Conservation (phyloP, 108 stramenopile species). For the Skeletonema grethae region DNA sequence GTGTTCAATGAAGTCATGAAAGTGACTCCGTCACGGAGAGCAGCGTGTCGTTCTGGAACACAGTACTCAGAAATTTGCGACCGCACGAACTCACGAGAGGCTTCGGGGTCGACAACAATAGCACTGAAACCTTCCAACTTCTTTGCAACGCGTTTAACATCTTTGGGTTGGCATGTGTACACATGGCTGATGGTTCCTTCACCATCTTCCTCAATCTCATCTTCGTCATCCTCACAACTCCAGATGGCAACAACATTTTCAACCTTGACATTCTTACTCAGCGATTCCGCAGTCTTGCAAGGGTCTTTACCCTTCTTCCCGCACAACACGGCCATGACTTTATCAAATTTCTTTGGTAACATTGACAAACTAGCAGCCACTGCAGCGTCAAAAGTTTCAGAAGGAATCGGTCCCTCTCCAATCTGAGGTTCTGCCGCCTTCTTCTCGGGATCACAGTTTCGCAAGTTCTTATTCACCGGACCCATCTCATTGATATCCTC, state of each 20-base stretch:
- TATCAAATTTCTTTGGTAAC: constrained; percentile 49
- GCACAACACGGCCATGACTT: constrained; percentile 47
- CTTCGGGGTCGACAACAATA: constrained; percentile 48
- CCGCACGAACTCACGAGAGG: constrained; percentile 20
- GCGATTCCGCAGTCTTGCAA: constrained; percentile 28
- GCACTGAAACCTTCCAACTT: constrained; percentile 46
- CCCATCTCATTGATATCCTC: constrained; percentile 75
- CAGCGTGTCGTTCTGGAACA: constrained; percentile 28
- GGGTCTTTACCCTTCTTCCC: constrained; percentile 30
- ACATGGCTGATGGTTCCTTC: constrained; percentile 16
- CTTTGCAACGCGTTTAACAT: constrained; percentile 47
- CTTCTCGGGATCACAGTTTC: constrained; percentile 41
- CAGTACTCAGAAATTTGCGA: constrained; percentile 34
- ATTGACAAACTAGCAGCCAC: constrained; percentile 28
- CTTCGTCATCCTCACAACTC: constrained; percentile 15
- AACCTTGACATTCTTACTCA: constrained; percentile 39
- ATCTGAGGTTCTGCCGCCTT: constrained; percentile 45
- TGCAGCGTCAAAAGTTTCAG: constrained; percentile 34
- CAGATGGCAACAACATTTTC: constrained; percentile 49
- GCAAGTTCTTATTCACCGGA: constrained; percentile 56
- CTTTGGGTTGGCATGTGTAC: constrained; percentile 28
- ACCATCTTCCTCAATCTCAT: constrained; percentile 14
- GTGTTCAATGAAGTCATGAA: constrained; percentile 50
- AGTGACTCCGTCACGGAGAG: constrained; percentile 39
- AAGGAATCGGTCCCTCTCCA: constrained; percentile 38